Evolutionary conservation across 2,329 filamentous ascomycete genomes (phyloP).

Genomic region (Volutella citrinella): DNA sequence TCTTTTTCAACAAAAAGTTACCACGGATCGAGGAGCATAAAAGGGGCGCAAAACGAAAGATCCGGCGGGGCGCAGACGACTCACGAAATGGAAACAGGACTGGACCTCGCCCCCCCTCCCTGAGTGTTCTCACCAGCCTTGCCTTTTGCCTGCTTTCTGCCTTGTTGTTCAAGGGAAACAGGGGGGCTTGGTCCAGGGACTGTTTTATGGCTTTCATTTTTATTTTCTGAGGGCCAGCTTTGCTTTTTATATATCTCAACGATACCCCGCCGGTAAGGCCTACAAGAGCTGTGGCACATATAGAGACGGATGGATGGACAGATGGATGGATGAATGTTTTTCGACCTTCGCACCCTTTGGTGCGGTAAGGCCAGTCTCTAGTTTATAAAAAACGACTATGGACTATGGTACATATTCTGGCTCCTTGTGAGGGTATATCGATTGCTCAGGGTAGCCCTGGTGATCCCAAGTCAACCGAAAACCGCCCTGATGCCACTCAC

Average conservation of each 20-base stretch:
- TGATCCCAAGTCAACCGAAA: too few relatives aligned
- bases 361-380: too few relatives aligned
- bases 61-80: slow-evolving; percentile 27
- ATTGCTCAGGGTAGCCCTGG: too few relatives aligned
- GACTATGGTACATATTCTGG: too few relatives aligned
- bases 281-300: too few relatives aligned
- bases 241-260: slow-evolving; percentile 39
- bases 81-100: slow-evolving; percentile 4
- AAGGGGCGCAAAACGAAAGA: slow-evolving; percentile 21
- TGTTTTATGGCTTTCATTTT: slow-evolving; percentile 4
- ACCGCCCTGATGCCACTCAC: too few relatives aligned
- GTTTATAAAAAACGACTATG: too few relatives aligned
- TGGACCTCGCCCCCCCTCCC: background rate
- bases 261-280: slow-evolving; percentile 36
- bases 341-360: too few relatives aligned
- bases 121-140: background rate
- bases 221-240: slow-evolving; percentile 29
- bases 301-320: too few relatives aligned
- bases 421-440: too few relatives aligned
- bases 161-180: too few relatives aligned
- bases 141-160: background rate
- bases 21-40: slow-evolving; percentile 28
- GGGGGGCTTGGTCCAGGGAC: too few relatives aligned
- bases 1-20: slow-evolving; percentile 43
- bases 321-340: slow-evolving; percentile 28